Conservation (phyloP, 805 yeast species). For the Yarrowia porcina region DNA sequence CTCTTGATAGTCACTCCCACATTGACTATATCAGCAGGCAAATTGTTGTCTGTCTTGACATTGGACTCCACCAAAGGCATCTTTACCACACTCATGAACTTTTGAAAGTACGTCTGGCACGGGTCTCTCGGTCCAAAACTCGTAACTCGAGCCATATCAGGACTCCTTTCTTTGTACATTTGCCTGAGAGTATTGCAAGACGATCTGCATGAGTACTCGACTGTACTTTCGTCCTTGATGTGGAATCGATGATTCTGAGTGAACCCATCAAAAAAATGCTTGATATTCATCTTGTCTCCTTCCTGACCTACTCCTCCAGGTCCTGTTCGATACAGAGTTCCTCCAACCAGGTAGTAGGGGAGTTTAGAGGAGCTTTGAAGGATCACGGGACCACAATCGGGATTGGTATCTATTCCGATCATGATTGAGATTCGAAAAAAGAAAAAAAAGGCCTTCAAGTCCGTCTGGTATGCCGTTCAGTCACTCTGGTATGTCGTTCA, state of each 20-base stretch:
- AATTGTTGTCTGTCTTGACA: not conserved
- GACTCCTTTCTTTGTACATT: not conserved
- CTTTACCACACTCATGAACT: not conserved
- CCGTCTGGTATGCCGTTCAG: too few relatives aligned
- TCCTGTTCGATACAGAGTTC: slow-evolving; percentile 3
- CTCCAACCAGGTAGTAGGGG: slow-evolving; percentile 3
- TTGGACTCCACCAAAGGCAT: not conserved
- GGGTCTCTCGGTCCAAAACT: slow-evolving; percentile 9
- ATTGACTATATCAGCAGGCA: not conserved
- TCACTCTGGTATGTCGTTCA: too few relatives aligned
- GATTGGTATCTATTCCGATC: not conserved
- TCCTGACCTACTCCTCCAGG: slow-evolving; percentile 4
- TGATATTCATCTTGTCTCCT: not conserved
- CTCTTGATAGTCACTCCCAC: slow-evolving; percentile 4
- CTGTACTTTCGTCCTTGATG: not conserved
- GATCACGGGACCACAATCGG: not conserved
- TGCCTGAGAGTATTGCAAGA: not conserved
- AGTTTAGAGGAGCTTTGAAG: not conserved
- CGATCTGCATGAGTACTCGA: not conserved
- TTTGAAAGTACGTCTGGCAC: slow-evolving; percentile 10
- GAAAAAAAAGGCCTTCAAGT: too few relatives aligned
- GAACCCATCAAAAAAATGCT: slow-evolving; percentile 11
- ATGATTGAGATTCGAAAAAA: too few relatives aligned
- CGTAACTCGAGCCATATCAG: not conserved
- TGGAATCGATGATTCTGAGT: slow-evolving; percentile 16